Evolutionary conservation across 2,329 filamentous ascomycete species (phyloP).

Genomic region (Cercospora sp.): DNA sequence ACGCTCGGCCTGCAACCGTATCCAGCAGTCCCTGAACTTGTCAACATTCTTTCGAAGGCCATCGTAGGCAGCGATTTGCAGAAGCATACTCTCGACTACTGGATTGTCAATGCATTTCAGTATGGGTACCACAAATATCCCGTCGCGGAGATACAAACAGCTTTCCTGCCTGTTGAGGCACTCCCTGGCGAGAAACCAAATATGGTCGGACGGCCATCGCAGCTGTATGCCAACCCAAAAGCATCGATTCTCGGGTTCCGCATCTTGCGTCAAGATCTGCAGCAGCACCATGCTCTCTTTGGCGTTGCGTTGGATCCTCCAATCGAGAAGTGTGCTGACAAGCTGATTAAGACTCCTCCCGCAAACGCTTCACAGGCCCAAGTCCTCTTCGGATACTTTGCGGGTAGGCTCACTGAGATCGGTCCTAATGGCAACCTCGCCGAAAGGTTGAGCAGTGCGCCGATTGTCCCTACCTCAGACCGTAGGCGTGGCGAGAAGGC

Average conservation of each 20-base stretch:
- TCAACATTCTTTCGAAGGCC: constrained; percentile 71
- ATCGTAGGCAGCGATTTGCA: constrained; percentile 61
- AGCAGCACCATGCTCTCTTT: constrained; percentile 78
- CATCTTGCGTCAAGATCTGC: constrained; percentile 74
- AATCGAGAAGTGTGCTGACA: constrained; percentile 72
- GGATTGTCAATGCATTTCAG: constrained; percentile 73
- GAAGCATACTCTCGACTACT: constrained; percentile 74
- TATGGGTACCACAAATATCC: constrained; percentile 72
- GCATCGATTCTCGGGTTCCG: constrained; percentile 78
- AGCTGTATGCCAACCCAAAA: constrained; percentile 79
- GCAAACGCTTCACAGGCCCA: constrained; percentile 64
- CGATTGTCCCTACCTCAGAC: constrained; percentile 67
- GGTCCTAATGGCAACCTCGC: constrained; percentile 56
- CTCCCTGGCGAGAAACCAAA: constrained; percentile 53
- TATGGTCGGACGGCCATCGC: constrained; percentile 67
- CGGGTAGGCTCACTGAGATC: constrained; percentile 73
- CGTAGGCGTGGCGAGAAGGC: constrained; percentile 25
- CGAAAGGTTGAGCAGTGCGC: constrained; percentile 61
- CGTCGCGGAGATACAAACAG: constrained; percentile 49
- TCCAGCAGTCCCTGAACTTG: constrained; percentile 71
- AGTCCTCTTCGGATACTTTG: constrained; percentile 79
- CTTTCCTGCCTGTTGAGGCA: constrained; percentile 71
- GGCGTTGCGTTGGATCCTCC: constrained; percentile 81
- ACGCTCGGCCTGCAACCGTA: constrained; percentile 70
- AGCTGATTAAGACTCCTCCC: constrained; percentile 71